phyloP scores from a whole-genome alignment of 306 rosid genomes.

The Arachis hypogaea region DNA sequence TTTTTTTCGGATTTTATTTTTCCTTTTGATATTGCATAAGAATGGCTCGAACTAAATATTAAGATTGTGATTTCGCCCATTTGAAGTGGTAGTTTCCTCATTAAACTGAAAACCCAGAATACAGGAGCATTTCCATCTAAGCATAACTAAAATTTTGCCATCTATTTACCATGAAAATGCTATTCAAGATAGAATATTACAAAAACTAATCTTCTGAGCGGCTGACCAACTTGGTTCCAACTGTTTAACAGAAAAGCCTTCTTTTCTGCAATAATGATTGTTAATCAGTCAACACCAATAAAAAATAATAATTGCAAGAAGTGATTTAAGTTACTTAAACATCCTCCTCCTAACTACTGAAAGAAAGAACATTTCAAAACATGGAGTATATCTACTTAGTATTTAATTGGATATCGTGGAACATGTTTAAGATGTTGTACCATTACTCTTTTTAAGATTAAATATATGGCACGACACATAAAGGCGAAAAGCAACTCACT shows the following conservation, averaged over 20 bases:
- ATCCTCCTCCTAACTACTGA: too few relatives aligned
- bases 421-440: too few relatives aligned
- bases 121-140: not conserved
- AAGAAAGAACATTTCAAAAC: too few relatives aligned
- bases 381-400: too few relatives aligned
- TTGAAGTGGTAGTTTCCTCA: not conserved
- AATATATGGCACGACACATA: not conserved
- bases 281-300: slow-evolving; percentile 26
- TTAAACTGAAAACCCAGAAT: not conserved
- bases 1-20: too few relatives aligned
- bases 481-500: slow-evolving; percentile 49
- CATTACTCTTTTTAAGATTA: too few relatives aligned
- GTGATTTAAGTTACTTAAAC: too few relatives aligned
- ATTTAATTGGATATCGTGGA: too few relatives aligned
- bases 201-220: slow-evolving; percentile 16
- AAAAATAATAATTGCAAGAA: not conserved
- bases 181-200: not conserved
- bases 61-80: not conserved
- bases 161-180: slow-evolving; percentile 22
- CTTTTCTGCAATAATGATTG: slow-evolving; percentile 52
- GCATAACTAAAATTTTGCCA: slow-evolving; percentile 6
- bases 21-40: too few relatives aligned
- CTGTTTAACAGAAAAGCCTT: slow-evolving; percentile 52
- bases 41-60: not conserved
- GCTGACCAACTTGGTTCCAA: not conserved